phyloP scores from a whole-genome alignment of 768 basidiomycete genomes.

The Tricholoma sp. region DNA sequence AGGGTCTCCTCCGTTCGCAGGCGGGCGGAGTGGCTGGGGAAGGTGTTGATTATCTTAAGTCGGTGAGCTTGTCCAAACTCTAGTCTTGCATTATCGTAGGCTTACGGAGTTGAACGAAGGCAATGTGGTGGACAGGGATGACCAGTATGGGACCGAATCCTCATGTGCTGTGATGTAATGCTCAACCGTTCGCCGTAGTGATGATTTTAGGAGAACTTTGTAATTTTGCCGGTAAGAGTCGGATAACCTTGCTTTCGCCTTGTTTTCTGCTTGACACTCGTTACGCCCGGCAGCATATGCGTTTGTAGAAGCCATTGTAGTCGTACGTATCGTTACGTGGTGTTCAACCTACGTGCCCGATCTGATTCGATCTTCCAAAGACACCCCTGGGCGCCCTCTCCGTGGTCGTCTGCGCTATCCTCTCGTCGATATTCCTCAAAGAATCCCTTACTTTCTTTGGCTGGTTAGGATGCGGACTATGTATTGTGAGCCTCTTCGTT shows the following conservation, averaged over 20 bases:
- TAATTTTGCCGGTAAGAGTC: conserved; percentile 69
- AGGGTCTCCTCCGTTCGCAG: conserved; percentile 77
- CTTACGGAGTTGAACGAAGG: conserved; percentile 33
- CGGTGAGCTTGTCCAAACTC: conserved; percentile 44
- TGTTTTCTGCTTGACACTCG: conserved; percentile 7
- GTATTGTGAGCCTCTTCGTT: conserved; percentile 57
- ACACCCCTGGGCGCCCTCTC: conserved; percentile 96
- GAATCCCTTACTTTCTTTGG: conserved; percentile 94
- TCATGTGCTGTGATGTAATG: not conserved
- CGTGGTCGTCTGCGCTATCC: conserved; percentile 90
- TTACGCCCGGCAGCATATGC: conserved; percentile 58
- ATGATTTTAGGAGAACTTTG: conserved; percentile 91
- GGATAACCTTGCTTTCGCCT: conserved; percentile 26
- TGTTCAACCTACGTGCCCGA: not conserved
- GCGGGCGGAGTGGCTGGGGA: conserved; percentile 76
- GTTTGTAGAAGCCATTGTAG: conserved; percentile 89
- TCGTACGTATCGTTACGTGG: conserved; percentile 45
- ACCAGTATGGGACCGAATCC: conserved; percentile 45
- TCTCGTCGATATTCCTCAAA: conserved; percentile 90
- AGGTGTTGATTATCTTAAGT: conserved; percentile 94
- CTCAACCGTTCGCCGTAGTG: conserved; percentile 38
- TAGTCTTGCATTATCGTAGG: conserved; percentile 2
- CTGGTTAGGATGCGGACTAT: conserved; percentile 90
- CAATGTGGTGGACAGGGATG: conserved; percentile 95
- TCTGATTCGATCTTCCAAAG: conserved; percentile 26